Evolutionary conservation across 2,329 filamentous ascomycete genomes (phyloP), one percentile per base, ranked within the genome.

Genomic region (Hypomyces perniciosus): DNA sequence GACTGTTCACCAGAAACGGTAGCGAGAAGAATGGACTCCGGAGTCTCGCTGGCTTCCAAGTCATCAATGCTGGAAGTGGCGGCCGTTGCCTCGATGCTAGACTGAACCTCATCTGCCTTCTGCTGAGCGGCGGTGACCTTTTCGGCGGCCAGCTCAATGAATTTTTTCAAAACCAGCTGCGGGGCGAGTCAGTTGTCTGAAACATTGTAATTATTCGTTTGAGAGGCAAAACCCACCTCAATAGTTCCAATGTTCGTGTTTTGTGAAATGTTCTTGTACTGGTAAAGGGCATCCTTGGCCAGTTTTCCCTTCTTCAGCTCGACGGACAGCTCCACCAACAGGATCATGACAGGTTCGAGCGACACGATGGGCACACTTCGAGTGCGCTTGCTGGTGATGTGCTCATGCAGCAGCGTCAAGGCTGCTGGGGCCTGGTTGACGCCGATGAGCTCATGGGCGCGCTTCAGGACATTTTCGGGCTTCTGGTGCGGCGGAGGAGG

Each of bases 221-320:
- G 20, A 4, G n/a, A 27, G 10, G 8, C 44, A 30, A 27, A 49
- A 64, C 69, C 40, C 75, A 90, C 87, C 83, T 97, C 93, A 69
- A 99, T 99, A 55, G 93, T 99, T 62, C 84, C 90, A 60, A 99
- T 90, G 68, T 97, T 97, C 62, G 92, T 96, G 76, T 99, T 99
- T 72, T 99, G 93, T 50, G 91, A 92, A 61, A 96, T 97, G 72
- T 99, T 99, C 81, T 99, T 99, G 82, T 99, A 99, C 72, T 96
- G 93, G 72, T 97, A 99, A 44, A 99, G 81, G 55, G 93, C 93
- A 76, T 99, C 93, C 80, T 99, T 99, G 71, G 92, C 93, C 55
- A 93, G 81, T 75, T 99, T 99, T 63, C 93, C 93, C 76, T 97
- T 99, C 76, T 93, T 90, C 65, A 96, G 84, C 67, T 97, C 92